A percentile compares a stretch with the other conserved stretches of the same genome.
Evolutionary conservation across 1,284 basidiomycete species (phyloP).

Genomic region (Ceratobasidium papillatum): DNA sequence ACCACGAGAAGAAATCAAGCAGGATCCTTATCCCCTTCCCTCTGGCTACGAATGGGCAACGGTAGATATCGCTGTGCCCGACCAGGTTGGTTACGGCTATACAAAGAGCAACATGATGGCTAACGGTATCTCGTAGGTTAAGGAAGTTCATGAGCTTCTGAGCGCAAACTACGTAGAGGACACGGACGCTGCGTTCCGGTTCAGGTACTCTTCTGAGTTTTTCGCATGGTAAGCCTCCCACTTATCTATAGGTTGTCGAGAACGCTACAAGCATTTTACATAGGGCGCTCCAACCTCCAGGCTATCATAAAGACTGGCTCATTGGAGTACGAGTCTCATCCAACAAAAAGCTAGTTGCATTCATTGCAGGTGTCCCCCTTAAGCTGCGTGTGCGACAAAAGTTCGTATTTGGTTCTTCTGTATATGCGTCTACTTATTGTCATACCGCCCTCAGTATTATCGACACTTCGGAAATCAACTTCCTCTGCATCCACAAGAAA

Average conservation of each 20-base stretch:
- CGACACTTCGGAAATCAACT: conserved; percentile 91
- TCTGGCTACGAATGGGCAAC: conserved; percentile 94
- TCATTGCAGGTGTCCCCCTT: conserved; percentile 95
- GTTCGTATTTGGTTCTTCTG: conserved; percentile 59
- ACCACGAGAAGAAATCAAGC: conserved; percentile 79
- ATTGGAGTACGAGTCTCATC: conserved; percentile 91
- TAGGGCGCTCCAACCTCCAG: conserved; percentile 95
- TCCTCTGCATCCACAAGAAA: conserved; percentile 98
- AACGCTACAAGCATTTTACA: no score
- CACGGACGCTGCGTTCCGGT: conserved; percentile 93
- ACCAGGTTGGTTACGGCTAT: conserved; percentile 62
- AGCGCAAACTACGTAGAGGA: conserved; percentile 98
- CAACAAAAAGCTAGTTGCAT: conserved; percentile 94
- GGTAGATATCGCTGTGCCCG: conserved; percentile 81
- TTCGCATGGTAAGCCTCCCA: conserved; percentile 76
- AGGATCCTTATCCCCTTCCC: conserved; percentile 88
- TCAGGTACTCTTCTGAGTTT: conserved; percentile 96
- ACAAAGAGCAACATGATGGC: not conserved
- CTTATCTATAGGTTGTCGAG: no score
- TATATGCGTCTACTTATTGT: conserved; percentile 1
- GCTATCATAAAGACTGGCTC: conserved; percentile 94
- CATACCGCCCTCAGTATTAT: conserved; percentile 62
- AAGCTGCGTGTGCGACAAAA: conserved; percentile 79
- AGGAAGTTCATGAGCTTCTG: conserved; percentile 92
- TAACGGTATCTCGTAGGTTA: conserved; percentile 62